These are phyloP conservation scores for Acacia pycnantha DNA, from an alignment of 331 rosid species.

Conservation along the genomic window DNA sequence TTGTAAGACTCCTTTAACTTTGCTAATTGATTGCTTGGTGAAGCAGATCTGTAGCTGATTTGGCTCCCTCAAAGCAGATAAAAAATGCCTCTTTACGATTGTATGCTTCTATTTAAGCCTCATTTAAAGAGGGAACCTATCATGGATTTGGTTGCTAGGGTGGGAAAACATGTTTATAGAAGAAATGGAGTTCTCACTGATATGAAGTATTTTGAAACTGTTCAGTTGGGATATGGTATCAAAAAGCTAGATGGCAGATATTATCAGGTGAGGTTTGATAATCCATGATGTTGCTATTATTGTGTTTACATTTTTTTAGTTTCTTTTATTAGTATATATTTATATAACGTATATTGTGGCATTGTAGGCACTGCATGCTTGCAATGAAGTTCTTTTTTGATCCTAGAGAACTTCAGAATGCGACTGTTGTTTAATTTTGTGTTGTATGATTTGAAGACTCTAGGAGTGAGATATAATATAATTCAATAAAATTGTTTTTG, in stretches of 20 bases:
- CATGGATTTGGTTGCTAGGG: conserved; percentile 62
- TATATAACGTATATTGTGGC: neutral
- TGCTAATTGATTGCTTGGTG: neutral
- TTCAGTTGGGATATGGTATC: conserved; percentile 87
- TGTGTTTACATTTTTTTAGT: neutral
- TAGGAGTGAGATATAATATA: neutral
- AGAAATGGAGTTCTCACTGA: conserved; percentile 80
- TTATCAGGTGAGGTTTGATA: conserved; percentile 56
- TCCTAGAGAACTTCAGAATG: neutral
- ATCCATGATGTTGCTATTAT: neutral
- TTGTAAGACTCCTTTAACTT: neutral
- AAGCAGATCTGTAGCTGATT: conserved; percentile 26
- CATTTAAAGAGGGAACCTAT: conserved; percentile 53
- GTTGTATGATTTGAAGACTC: neutral
- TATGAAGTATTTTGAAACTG: conserved; percentile 52
- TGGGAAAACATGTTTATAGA: conserved; percentile 73
- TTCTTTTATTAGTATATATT: neutral
- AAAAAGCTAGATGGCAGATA: conserved; percentile 87
- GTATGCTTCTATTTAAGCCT: conserved; percentile 87
- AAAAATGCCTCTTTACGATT: conserved; percentile 89
- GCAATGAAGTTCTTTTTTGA: neutral
- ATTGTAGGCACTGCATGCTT: neutral
- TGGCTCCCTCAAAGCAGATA: neutral
- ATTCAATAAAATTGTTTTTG: neutral
- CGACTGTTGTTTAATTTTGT: neutral